phyloP scores from a whole-genome alignment of 495 filamentous ascomycete species.

The Aspergillus wentii region DNA sequence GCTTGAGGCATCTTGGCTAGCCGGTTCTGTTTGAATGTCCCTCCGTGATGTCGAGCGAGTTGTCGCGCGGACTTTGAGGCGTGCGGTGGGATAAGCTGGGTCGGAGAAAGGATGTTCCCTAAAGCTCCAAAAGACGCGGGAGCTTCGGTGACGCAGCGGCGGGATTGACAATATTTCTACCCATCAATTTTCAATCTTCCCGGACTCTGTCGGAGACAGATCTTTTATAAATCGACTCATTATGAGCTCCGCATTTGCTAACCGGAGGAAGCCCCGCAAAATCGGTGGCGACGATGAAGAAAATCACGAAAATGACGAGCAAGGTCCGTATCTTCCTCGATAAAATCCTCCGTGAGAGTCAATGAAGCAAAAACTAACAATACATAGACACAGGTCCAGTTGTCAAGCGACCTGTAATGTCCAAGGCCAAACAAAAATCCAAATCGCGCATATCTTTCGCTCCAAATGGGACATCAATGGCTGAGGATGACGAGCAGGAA shows the following conservation, averaged over 20 bases:
- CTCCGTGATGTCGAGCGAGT: conserved; percentile 8
- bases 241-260: conserved; percentile 63
- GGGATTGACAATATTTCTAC: not conserved
- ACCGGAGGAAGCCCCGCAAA: conserved; percentile 69
- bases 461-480: conserved; percentile 51
- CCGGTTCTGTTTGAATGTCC: conserved; percentile 10
- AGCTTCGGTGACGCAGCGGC: conserved; percentile 3
- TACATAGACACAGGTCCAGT: conserved; percentile 25
- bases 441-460: conserved; percentile 74
- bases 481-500: conserved; percentile 48
- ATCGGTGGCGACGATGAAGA: conserved; percentile 67
- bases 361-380: conserved; percentile 9
- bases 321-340: conserved; percentile 20
- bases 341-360: not conserved
- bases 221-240: conserved; percentile 5
- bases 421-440: conserved; percentile 60
- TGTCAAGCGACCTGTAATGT: conserved; percentile 33
- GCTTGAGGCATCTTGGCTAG: conserved; percentile 86
- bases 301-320: conserved; percentile 29
- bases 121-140: conserved; percentile 13
- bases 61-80: conserved; percentile 21
- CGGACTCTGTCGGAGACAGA: too few species aligned
- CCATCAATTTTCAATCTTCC: not conserved
- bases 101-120: conserved; percentile 33
- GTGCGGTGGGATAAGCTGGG: conserved; percentile 26